Evolutionary conservation across 2,329 filamentous ascomycete species (phyloP).

Genomic region (Xylariaceae sp.): DNA sequence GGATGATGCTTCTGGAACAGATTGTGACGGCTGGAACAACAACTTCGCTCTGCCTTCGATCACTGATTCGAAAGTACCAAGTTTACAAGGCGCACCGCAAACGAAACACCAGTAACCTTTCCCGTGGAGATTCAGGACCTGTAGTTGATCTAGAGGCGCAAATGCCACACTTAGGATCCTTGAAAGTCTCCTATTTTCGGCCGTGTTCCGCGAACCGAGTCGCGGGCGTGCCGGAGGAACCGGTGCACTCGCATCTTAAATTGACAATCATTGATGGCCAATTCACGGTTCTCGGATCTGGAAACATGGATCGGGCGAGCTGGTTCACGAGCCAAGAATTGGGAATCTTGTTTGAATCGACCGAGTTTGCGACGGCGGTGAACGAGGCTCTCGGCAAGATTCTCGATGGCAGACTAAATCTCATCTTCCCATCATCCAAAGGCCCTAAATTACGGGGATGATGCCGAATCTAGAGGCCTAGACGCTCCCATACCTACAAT

Average conservation of each 20-base stretch:
- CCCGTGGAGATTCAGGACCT: slow-evolving; percentile 18
- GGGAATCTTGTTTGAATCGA: slow-evolving; percentile 61
- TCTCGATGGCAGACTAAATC: slow-evolving; percentile 39
- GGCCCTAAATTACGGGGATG: not conserved
- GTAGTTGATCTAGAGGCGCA: slow-evolving; percentile 49
- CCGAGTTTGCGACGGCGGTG: slow-evolving; percentile 37
- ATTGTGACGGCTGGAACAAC: slow-evolving; percentile 78
- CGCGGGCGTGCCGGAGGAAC: slow-evolving; percentile 49
- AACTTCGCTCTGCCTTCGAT: slow-evolving; percentile 65
- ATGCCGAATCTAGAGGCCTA: not conserved
- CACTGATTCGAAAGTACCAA: slow-evolving; percentile 60
- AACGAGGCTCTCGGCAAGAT: slow-evolving; percentile 36
- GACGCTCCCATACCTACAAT: not conserved
- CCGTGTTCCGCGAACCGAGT: slow-evolving; percentile 26
- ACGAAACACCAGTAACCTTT: slow-evolving; percentile 23
- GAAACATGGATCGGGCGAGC: slow-evolving; percentile 82
- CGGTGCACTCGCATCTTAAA: slow-evolving; percentile 77
- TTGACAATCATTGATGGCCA: slow-evolving; percentile 72
- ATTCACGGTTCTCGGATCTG: slow-evolving; percentile 72
- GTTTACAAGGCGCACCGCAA: slow-evolving; percentile 25
- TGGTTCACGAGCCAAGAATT: slow-evolving; percentile 88
- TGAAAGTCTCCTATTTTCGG: slow-evolving; percentile 63
- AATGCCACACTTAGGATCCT: slow-evolving; percentile 45
- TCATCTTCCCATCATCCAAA: slow-evolving; percentile 30
- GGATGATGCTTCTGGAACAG: slow-evolving; percentile 79